A percentile compares a stretch with the other conserved stretches of the same genome.
phyloP scores from a whole-genome alignment of 2,329 filamentous ascomycete genomes.

The Zymoseptoria brevis region DNA sequence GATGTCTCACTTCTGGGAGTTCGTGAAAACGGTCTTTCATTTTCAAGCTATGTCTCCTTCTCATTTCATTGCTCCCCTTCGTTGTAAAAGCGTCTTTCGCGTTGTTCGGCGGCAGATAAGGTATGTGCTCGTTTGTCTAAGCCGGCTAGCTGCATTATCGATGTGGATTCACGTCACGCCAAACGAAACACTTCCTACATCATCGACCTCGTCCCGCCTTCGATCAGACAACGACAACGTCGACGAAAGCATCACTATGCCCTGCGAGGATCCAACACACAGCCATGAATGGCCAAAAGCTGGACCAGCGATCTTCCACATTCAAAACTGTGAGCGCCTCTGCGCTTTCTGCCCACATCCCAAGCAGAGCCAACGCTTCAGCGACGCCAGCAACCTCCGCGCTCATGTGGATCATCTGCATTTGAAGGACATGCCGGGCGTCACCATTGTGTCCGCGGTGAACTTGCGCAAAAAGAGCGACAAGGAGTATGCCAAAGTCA shows the following conservation, averaged over 20 bases:
- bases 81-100: neutral
- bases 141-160: neutral
- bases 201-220: neutral
- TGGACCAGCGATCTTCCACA: neutral
- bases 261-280: neutral
- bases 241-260: neutral
- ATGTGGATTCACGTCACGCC: neutral
- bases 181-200: neutral
- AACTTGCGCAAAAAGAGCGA: neutral
- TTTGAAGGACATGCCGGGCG: neutral
- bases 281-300: neutral
- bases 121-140: neutral
- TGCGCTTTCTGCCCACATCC: neutral
- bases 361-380: neutral
- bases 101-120: too few relatives aligned
- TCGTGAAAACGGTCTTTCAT: too few relatives aligned
- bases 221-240: neutral
- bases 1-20: too few relatives aligned
- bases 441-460: neutral
- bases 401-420: neutral
- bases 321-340: neutral
- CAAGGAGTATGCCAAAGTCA: neutral
- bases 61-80: neutral
- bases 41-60: neutral
- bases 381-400: neutral